Evolutionary conservation across 257 asterid species (phyloP).

Genomic region (Rubia yunnanensis): DNA sequence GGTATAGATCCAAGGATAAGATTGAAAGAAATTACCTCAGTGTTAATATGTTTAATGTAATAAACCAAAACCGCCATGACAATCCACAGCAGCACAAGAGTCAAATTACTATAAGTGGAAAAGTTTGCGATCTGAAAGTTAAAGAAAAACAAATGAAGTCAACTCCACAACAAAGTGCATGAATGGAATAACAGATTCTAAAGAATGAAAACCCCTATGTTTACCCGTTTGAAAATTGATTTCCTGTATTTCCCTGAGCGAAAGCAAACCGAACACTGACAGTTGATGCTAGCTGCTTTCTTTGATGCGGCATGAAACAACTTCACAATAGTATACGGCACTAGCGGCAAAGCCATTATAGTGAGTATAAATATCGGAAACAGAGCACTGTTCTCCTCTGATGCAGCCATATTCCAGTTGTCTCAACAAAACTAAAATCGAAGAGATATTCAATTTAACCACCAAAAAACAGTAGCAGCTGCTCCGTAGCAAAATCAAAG

Average conservation of each 20-base stretch:
- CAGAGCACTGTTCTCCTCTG: slow-evolving; percentile 88
- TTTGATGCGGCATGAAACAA: slow-evolving; percentile 51
- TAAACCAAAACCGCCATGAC: slow-evolving; percentile 54
- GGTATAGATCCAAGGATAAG: neutral
- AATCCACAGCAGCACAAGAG: slow-evolving; percentile 87
- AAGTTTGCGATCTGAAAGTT: slow-evolving; percentile 82
- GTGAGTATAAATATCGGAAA: slow-evolving; percentile 93
- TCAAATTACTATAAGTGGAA: slow-evolving; percentile 87
- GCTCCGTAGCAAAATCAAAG: neutral
- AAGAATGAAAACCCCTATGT: slow-evolving; percentile 14
- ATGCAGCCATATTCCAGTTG: slow-evolving; percentile 51
- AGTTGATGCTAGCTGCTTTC: slow-evolving; percentile 53
- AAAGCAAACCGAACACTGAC: slow-evolving; percentile 85
- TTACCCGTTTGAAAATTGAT: slow-evolving; percentile 79
- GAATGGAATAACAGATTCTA: neutral
- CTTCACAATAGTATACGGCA: slow-evolving; percentile 80
- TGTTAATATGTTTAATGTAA: slow-evolving; percentile 71
- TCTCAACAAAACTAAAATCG: neutral
- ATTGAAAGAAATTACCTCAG: slow-evolving; percentile 52
- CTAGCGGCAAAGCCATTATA: slow-evolving; percentile 85
- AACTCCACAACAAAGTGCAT: neutral
- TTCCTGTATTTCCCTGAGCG: slow-evolving; percentile 91
- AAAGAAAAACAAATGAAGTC: slow-evolving; percentile 9
- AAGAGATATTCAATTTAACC: slow-evolving; percentile 1
- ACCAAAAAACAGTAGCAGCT: neutral